Evolutionary conservation across 176 grass and related monocot species (phyloP), one percentile per base, ranked within the genome.

Genomic region (Paspalum notatum): DNA sequence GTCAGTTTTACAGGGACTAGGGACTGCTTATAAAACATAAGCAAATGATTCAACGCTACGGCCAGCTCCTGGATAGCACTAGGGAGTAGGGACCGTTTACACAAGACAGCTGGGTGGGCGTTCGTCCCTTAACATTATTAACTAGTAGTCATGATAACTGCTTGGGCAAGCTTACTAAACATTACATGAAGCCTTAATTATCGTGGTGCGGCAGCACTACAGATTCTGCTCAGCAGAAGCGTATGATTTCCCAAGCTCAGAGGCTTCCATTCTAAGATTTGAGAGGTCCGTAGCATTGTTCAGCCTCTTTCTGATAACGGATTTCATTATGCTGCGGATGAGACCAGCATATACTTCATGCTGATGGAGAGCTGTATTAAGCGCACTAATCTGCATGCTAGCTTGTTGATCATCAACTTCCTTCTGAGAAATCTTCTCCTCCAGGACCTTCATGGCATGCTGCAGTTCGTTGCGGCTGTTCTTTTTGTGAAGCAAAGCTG

Each of bases 401-500:
- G 68, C 59, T 13, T 65, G 44, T 9, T 27, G 9, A 9, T 63
- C 75, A 11, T 75, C 46, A 16, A 38, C 27, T 85, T 78, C 69
- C 57, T 49, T 78, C 10, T 24, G 25, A 6, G 32, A 38, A 66
- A 85, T 85, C 67, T 21, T 51, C 54, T 77, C 49, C 16, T 59
- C 10, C 15, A 61, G 20, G 32, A 15, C 60, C 3, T 61, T 47
- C 27, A 61, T 43, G 32, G 37, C 65, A 42, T 76, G 20, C 5
- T 71, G 52, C n/a, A 62, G 45, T 52, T 63, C 57, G 1, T 5
- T 37, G 3, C 42, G 52, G 14, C 24, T 11, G 32, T 52, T 74
- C 55, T 71, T 83, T 45, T 80, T 66, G 48, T 66, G n/a, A 1
- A 87, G 21, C 49, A 92, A 44, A 8, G 41, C 49, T 39, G 77